Conservation (phyloP, 306 rosid species). For the Fagus sylvatica region DNA sequence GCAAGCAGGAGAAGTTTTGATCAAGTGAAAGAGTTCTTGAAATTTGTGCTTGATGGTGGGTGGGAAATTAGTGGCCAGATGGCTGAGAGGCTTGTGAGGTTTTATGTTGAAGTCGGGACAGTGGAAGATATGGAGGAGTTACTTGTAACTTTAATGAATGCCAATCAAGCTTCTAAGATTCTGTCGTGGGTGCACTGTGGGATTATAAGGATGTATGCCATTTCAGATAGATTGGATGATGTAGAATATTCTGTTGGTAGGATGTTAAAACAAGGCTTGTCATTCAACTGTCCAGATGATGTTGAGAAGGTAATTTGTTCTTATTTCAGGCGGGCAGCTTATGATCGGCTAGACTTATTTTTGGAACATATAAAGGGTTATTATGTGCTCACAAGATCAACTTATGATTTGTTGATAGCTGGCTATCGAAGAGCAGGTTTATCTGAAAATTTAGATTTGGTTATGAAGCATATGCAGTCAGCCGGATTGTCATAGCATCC, state of each 20-base stretch:
- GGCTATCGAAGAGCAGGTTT: conserved; percentile 55
- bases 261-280: conserved; percentile 57
- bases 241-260: conserved; percentile 57
- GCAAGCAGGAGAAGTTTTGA: conserved; percentile 39
- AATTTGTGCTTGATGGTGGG: conserved; percentile 28
- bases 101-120: conserved; percentile 36
- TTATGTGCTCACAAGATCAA: conserved; percentile 39
- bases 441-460: conserved; percentile 34
- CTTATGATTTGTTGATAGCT: conserved; percentile 46
- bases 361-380: conserved; percentile 41
- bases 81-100: conserved; percentile 41
- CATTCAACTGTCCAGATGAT: conserved; percentile 40
- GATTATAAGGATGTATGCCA: conserved; percentile 41
- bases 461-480: conserved; percentile 37
- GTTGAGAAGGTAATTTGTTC: conserved; percentile 58
- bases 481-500: conserved; percentile 34
- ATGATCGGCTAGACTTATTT: conserved; percentile 58
- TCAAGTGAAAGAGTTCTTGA: conserved; percentile 42
- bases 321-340: conserved; percentile 54
- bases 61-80: conserved; percentile 45
- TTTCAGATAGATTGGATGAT: conserved; percentile 54
- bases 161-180: conserved; percentile 14
- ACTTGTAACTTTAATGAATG: conserved; percentile 32
- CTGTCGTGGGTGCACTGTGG: conserved; percentile 46
- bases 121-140: conserved; percentile 49